Conservation (phyloP, 768 basidiomycete genomes). For the Coprinellus aureogranulatus region DNA sequence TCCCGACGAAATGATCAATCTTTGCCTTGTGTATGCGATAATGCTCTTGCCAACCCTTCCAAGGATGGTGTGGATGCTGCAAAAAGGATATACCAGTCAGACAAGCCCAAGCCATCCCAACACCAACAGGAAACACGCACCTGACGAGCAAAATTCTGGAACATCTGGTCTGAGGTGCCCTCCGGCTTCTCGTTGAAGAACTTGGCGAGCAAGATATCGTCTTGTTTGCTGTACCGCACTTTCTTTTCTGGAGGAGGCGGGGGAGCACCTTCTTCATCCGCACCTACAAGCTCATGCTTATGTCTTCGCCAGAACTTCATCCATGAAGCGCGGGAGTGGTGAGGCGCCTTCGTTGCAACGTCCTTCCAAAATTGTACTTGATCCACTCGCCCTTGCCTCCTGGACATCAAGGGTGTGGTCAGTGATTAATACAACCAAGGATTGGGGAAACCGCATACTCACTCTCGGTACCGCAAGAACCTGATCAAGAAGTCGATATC, state of each 20-base stretch:
- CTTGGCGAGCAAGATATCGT: constrained; percentile 76
- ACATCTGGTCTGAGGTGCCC: constrained; percentile 81
- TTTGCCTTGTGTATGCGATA: constrained; percentile 85
- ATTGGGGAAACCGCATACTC: constrained; percentile 17
- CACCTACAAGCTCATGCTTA: constrained; percentile 74
- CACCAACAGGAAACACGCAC: constrained; percentile 38
- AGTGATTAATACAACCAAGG: too few species aligned
- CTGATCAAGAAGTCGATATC: constrained; percentile 75
- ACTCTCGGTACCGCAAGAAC: constrained; percentile 79
- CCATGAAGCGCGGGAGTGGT: constrained; percentile 90
- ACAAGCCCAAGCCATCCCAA: too few species aligned
- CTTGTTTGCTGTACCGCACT: constrained; percentile 77
- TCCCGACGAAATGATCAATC: constrained; percentile 75
- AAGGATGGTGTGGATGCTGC: constrained; percentile 85
- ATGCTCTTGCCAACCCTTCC: constrained; percentile 95
- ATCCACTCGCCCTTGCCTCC: constrained; percentile 41
- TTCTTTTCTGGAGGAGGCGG: constrained; percentile 83
- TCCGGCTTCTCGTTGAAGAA: constrained; percentile 72
- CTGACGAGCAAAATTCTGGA: constrained; percentile 72
- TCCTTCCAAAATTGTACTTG: constrained; percentile 36
- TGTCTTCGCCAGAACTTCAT: constrained; percentile 92
- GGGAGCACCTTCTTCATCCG: constrained; percentile 65
- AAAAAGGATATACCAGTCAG: constrained; percentile 6
- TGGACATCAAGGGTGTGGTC: too few species aligned
- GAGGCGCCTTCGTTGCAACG: constrained; percentile 59